Evolutionary conservation across 352 stramenopile species (phyloP).

Genomic region (Phytophthora agathidicida): DNA sequence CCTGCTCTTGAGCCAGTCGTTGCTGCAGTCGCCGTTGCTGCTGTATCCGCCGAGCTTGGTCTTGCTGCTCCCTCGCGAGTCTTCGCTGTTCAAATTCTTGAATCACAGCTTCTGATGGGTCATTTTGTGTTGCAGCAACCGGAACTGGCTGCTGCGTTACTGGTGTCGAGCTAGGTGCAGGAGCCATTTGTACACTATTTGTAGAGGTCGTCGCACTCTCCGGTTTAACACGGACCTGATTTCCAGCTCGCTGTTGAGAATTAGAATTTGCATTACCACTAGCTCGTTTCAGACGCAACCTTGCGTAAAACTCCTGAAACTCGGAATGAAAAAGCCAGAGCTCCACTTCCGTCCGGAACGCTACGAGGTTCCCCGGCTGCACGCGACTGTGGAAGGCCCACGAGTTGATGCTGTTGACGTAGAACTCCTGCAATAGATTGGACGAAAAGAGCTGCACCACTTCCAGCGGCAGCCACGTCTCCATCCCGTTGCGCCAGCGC

Average conservation of each 20-base stretch:
- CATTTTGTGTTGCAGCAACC: neutral
- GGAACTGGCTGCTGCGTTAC: neutral
- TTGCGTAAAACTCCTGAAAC: slow-evolving; percentile 67
- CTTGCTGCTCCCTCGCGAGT: slow-evolving; percentile 31
- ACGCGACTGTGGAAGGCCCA: slow-evolving; percentile 65
- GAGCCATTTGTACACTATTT: neutral
- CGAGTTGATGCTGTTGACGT: slow-evolving; percentile 80
- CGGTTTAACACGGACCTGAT: slow-evolving; percentile 31
- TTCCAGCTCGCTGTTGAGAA: slow-evolving; percentile 15
- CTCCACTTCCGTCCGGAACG: slow-evolving; percentile 69
- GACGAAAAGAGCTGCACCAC: slow-evolving; percentile 49
- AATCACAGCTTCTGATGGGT: slow-evolving; percentile 32
- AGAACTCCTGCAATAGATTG: slow-evolving; percentile 73
- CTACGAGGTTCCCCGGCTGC: slow-evolving; percentile 37
- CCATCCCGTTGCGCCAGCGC: slow-evolving; percentile 67
- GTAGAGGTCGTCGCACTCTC: slow-evolving; percentile 9
- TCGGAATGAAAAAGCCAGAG: slow-evolving; percentile 75
- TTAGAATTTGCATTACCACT: neutral
- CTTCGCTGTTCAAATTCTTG: slow-evolving; percentile 37
- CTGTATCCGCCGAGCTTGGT: slow-evolving; percentile 16
- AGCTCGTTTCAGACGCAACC: slow-evolving; percentile 35
- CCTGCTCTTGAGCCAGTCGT: slow-evolving; percentile 7
- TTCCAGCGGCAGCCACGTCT: slow-evolving; percentile 74
- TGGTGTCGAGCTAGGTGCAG: neutral
- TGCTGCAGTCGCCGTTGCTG: slow-evolving; percentile 19